Percentiles rank a stretch among this genome's conserved stretches.
phyloP scores from a whole-genome alignment of 164 flowering plant genomes.

The Piper longum region DNA sequence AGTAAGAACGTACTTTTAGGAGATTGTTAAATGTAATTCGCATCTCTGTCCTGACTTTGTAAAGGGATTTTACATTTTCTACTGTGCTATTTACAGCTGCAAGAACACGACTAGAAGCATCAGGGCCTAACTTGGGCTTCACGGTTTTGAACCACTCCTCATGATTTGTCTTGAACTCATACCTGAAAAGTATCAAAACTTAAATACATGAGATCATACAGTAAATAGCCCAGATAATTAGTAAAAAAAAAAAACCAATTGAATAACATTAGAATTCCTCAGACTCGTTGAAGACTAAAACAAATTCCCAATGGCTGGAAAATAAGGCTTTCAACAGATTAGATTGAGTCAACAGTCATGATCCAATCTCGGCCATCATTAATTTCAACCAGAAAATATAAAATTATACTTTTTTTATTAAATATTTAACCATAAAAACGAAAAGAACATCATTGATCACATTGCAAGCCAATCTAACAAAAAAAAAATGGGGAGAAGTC shows the following conservation, averaged over 20 bases:
- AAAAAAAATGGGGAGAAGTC: no score
- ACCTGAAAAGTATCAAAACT: slow-evolving; percentile 29
- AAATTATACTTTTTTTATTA: no score
- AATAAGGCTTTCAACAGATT: no score
- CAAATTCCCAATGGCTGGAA: no score
- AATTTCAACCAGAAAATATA: no score
- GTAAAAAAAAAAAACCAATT: neutral
- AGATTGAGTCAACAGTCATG: no score
- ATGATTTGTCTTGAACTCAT: slow-evolving; percentile 86
- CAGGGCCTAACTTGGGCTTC: slow-evolving; percentile 61
- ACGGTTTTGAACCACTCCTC: slow-evolving; percentile 75
- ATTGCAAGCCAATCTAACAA: no score
- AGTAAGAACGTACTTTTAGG: slow-evolving; percentile 43
- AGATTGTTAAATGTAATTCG: slow-evolving; percentile 61
- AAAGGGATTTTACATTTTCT: slow-evolving; percentile 53
- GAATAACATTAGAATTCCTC: neutral
- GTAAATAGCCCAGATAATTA: neutral
- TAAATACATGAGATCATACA: neutral
- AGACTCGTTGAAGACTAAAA: no score
- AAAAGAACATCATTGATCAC: no score
- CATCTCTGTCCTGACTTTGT: slow-evolving; percentile 75
- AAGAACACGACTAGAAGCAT: slow-evolving; percentile 45
- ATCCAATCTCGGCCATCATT: no score
- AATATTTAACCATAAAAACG: no score
- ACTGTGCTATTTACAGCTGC: slow-evolving; percentile 41